Evolutionary conservation across 2,329 filamentous ascomycete species (phyloP).

Genomic region (Fusarium humuli): DNA sequence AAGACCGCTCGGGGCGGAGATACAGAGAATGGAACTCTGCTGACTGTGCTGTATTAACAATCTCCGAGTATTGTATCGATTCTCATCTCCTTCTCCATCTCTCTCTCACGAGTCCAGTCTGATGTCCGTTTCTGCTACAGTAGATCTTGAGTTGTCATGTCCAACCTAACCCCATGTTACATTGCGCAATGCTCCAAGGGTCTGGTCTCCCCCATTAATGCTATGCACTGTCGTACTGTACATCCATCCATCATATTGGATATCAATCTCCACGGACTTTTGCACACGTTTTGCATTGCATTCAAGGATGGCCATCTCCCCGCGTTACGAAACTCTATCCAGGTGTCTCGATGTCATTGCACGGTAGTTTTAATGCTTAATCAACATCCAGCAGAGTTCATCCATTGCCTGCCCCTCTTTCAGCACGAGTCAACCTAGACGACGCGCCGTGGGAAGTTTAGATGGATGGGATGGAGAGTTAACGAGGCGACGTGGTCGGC

Average conservation of each 20-base stretch:
- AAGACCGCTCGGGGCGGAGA: constrained; percentile 20
- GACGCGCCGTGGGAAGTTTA: neutral
- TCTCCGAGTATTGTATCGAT: neutral
- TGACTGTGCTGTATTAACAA: constrained; percentile 10
- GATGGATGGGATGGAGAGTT: neutral
- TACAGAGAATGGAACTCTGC: neutral
- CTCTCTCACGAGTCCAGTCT: neutral
- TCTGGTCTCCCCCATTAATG: neutral
- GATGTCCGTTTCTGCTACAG: neutral
- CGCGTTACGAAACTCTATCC: constrained; percentile 30
- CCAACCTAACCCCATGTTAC: neutral
- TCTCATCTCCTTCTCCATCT: neutral
- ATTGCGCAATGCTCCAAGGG: neutral
- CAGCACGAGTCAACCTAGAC: constrained; percentile 11
- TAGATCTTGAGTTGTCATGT: constrained; percentile 3
- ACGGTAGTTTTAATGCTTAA: constrained; percentile 14
- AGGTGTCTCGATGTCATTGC: constrained; percentile 11
- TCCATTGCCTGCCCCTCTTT: neutral
- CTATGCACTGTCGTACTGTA: neutral
- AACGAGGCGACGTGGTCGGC: constrained; percentile 1
- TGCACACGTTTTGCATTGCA: constrained; percentile 5
- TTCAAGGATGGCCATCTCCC: constrained; percentile 20
- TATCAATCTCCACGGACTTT: constrained; percentile 6
- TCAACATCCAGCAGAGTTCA: constrained; percentile 10
- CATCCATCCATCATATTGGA: neutral